These are phyloP conservation scores for Spathaspora hagerdaliae DNA, from an alignment of 805 yeast species.

Conservation along the genomic window DNA sequence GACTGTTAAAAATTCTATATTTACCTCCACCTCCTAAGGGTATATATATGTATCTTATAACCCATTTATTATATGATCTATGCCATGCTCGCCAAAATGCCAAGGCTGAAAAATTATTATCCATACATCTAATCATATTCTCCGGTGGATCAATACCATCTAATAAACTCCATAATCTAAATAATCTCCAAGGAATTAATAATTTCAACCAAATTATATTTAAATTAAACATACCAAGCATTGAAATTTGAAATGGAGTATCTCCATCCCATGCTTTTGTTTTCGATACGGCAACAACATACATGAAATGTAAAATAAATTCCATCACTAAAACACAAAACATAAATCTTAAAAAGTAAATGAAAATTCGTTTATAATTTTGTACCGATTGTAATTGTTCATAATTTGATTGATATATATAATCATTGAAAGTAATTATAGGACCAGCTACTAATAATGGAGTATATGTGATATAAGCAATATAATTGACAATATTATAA, in stretches of 20 bases:
- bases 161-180: conserved; percentile 87
- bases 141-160: conserved; percentile 97
- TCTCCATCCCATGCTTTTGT: conserved; percentile 87
- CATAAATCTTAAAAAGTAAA: conserved; percentile 64
- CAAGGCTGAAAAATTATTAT: conserved; percentile 85
- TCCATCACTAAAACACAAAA: conserved; percentile 88
- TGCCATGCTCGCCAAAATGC: conserved; percentile 99
- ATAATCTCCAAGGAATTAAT: conserved; percentile 92
- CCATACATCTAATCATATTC: conserved; percentile 94
- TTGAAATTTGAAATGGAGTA: conserved; percentile 87
- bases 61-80: conserved; percentile 88
- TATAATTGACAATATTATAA: conserved; percentile 61
- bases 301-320: conserved; percentile 76
- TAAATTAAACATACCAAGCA: conserved; percentile 89
- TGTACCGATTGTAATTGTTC: conserved; percentile 54
- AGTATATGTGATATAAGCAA: conserved; percentile 76
- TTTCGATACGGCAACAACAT: conserved; percentile 90
- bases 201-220: conserved; percentile 91
- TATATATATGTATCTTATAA: conserved; percentile 79
- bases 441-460: conserved; percentile 97
- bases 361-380: conserved; percentile 44
- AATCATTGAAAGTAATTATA: conserved; percentile 87
- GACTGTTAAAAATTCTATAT: conserved; percentile 67
- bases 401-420: conserved; percentile 63
- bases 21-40: conserved; percentile 82